Evolutionary conservation across 1,284 basidiomycete species (phyloP), one percentile per base, ranked within the genome.

Genomic region (Irpex lacteus): DNA sequence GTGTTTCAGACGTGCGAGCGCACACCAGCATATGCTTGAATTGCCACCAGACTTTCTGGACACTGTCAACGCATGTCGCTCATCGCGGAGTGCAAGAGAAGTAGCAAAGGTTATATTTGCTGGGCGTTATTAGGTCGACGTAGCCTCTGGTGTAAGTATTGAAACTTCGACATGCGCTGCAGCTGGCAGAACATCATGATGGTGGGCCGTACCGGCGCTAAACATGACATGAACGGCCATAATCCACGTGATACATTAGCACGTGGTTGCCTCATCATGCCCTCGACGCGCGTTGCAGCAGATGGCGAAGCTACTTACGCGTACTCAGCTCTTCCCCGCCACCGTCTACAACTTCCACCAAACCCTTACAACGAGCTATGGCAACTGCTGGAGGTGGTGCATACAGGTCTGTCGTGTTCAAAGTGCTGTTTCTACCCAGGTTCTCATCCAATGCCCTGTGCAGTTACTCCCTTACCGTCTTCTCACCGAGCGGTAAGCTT

Each of bases 391-490:
- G 91, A 75, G 91, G 92, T 70, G 92, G 91, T 75, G 91, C 91
- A 64, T 94, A 94, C 80, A 94, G 91, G 91, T 86, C 70, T 66
- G 72, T 9, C 19, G 55, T 26, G 44, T 59, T 50, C 19, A 18
- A 37, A 19, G 37, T 26, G 18, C 40, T 47, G 38, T 38, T 66
- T 11, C 18, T 32, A 21, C 21, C 60, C 38, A 40, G 13, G 55
- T 44, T 58, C 9, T 26, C 26, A 26, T 26, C 26, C 26, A 26
- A 58, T 36, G 62, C 44, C 59, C 50, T 55, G 52, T 66, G 19
- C 74, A 98, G 96, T 75, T 99, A 98, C 85, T 99, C 97, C 69
- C 88, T 99, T 66, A 99, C 97, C 18, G 98, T 98, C 71, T 99
- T 99, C 87, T 98, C 96, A 40, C 97, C 97, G 60, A 98, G 95